Conservation (phyloP, 2,329 filamentous ascomycete species). For the Graphilbum fragrans region DNA sequence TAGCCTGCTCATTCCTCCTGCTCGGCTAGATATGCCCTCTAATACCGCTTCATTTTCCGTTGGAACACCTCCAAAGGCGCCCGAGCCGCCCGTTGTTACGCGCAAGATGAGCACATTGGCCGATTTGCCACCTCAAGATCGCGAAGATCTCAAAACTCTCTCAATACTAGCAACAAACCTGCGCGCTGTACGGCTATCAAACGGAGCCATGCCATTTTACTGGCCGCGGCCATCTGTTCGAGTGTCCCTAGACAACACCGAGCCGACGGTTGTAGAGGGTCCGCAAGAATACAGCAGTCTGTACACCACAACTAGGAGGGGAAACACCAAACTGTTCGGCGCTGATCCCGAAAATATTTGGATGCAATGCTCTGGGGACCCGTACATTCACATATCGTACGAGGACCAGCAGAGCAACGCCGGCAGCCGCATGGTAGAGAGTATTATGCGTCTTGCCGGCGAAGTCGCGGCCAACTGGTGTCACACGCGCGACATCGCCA, state of each 20-base stretch:
- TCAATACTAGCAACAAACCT: constrained; percentile 34
- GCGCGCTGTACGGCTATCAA: constrained; percentile 26
- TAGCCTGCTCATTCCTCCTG: background rate
- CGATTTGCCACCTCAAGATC: constrained; percentile 29
- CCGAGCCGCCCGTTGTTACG: background rate
- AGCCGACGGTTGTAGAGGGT: background rate
- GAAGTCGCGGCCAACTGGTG: constrained; percentile 52
- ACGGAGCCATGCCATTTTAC: constrained; percentile 38
- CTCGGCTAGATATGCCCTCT: constrained; percentile 3
- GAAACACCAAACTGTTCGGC: no score
- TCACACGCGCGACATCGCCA: constrained; percentile 40
- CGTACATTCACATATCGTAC: constrained; percentile 33
- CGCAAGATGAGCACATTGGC: constrained; percentile 30
- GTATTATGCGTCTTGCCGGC: constrained; percentile 49
- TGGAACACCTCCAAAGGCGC: constrained; percentile 15
- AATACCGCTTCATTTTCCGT: constrained; percentile 17
- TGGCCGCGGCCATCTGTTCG: constrained; percentile 27
- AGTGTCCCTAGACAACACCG: constrained; percentile 27
- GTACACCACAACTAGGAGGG: no score
- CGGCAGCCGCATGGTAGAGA: constrained; percentile 28
- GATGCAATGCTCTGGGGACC: constrained; percentile 30
- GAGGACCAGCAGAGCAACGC: constrained; percentile 6
- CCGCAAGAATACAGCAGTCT: no score
- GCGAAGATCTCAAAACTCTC: constrained; percentile 33
- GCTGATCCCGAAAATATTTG: constrained; percentile 9